Conservation (phyloP, 495 filamentous ascomycete genomes). For the Tuber brumale region DNA sequence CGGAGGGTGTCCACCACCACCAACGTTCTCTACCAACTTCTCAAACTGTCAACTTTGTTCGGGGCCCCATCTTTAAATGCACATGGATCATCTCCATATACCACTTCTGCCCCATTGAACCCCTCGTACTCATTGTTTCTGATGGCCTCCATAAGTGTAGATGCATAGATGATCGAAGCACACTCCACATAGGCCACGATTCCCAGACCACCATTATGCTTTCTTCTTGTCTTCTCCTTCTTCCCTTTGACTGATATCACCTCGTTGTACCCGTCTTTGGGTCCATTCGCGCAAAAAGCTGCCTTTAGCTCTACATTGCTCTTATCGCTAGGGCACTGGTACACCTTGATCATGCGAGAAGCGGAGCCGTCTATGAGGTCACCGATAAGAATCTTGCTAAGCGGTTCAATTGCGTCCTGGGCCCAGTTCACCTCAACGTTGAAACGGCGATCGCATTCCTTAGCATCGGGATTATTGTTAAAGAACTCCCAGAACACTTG, state of each 20-base stretch:
- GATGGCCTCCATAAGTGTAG: slow-evolving; percentile 7
- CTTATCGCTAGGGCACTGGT: slow-evolving; percentile 12
- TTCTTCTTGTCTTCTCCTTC: slow-evolving; percentile 17
- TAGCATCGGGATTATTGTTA: slow-evolving; percentile 15
- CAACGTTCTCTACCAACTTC: slow-evolving; percentile 9
- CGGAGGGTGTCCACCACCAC: neutral
- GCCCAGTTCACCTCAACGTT: slow-evolving; percentile 23
- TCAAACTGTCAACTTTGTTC: slow-evolving; percentile 8
- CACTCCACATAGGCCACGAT: slow-evolving; percentile 11
- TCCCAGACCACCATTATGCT: slow-evolving; percentile 6
- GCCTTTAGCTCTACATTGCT: slow-evolving; percentile 6
- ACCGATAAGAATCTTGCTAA: neutral
- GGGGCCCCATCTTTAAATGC: slow-evolving; percentile 7
- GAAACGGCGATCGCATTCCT: slow-evolving; percentile 16
- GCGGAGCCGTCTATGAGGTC: slow-evolving; percentile 13
- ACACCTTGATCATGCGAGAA: slow-evolving; percentile 21
- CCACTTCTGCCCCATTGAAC: slow-evolving; percentile 14
- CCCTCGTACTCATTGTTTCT: neutral
- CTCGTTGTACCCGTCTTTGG: neutral
- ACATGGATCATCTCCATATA: slow-evolving; percentile 17
- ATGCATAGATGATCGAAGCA: slow-evolving; percentile 4
- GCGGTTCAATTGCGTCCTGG: slow-evolving; percentile 4
- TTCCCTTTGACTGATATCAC: slow-evolving; percentile 7
- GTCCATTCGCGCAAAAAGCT: slow-evolving; percentile 8
- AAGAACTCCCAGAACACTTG: slow-evolving; percentile 19